A percentile compares a stretch with the other conserved stretches of the same genome.
Evolutionary conservation across 2,329 filamentous ascomycete species (phyloP).

Genomic region (Pseudogymnoascus sp.): DNA sequence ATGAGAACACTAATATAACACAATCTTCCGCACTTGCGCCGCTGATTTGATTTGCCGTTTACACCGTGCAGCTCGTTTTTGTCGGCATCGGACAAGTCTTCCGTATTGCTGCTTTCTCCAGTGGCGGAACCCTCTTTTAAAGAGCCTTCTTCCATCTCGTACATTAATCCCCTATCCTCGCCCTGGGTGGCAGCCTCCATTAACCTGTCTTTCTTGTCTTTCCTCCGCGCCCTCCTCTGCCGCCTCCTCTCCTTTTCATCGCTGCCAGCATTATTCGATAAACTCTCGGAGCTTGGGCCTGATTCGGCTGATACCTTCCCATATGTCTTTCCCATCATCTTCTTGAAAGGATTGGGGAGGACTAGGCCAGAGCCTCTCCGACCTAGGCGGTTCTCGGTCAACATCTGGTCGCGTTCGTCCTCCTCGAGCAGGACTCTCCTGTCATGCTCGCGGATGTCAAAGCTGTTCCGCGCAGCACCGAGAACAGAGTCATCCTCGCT

Average conservation of each 20-base stretch:
- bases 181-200: conserved; percentile 47
- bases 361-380: conserved; percentile 22
- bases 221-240: conserved; percentile 39
- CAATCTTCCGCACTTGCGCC: conserved; percentile 46
- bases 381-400: conserved; percentile 42
- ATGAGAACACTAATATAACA: conserved; percentile 44
- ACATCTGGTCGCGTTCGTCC: conserved; percentile 57
- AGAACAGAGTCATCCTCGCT: conserved; percentile 67
- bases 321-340: conserved; percentile 24
- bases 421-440: conserved; percentile 65
- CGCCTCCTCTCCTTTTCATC: conserved; percentile 35
- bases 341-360: conserved; percentile 32
- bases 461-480: conserved; percentile 55
- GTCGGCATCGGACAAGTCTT: conserved; percentile 51
- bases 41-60: conserved; percentile 40
- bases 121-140: conserved; percentile 59
- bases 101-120: conserved; percentile 52
- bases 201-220: conserved; percentile 43
- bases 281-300: conserved; percentile 34
- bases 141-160: conserved; percentile 79
- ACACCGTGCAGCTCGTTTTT: conserved; percentile 40
- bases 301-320: conserved; percentile 36
- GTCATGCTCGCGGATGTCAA: conserved; percentile 62
- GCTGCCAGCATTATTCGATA: conserved; percentile 1
- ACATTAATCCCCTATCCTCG: conserved; percentile 72